Base-by-base conservation (phyloP, 164 flowering plant genomes). In the Buxus sempervirens region DNA sequence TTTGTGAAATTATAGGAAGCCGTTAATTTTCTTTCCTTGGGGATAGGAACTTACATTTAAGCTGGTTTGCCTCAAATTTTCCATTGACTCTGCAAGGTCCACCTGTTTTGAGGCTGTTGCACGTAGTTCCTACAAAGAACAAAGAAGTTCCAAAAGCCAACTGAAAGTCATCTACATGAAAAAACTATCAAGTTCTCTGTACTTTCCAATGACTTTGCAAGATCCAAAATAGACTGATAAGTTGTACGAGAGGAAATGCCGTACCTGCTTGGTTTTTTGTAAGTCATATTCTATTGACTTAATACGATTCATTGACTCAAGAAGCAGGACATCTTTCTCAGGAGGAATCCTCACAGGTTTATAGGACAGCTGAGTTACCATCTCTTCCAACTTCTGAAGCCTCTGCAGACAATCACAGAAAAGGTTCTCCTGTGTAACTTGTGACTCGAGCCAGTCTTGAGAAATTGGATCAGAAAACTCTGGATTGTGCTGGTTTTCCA, bases 241-340 rank as follows among this genome's bases (percentile, higher is more conserved):
- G 5, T 3, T 32, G 38, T 32, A 32, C 3, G 7, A 32, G 7
- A 32, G 49, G 12, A 41, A 32, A 27, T 42, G 53, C 66, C 81
- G 80, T 82, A 90, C 98, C 68, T 78, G 86, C 68, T 84, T 93
- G 54, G 96, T 93, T 82, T 86, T 90, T 76, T 82, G 93, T 67
- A 93, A 77, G 77, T 93, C 98, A 71, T 81, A 79, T 71, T 93
- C 98, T 28, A 93, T 93, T 54, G 83, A 85, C 72, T 78, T 90
- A 53, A 90, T 93, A 58, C 98, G 95, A 63, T 69, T 83, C 82
- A 93, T 14, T 9, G 96, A 93, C 38, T 93, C 98, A n/a, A 74
- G 78, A 65, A 93, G 87, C 63, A 89, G 84, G 65, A 65, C 81
- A 4, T 93, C 98, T 76, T 93, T 90, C 74, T 93, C 98, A 60